Evolutionary conservation across 257 asterid genomes (phyloP).

Genomic region (Schizonepeta tenuifolia): DNA sequence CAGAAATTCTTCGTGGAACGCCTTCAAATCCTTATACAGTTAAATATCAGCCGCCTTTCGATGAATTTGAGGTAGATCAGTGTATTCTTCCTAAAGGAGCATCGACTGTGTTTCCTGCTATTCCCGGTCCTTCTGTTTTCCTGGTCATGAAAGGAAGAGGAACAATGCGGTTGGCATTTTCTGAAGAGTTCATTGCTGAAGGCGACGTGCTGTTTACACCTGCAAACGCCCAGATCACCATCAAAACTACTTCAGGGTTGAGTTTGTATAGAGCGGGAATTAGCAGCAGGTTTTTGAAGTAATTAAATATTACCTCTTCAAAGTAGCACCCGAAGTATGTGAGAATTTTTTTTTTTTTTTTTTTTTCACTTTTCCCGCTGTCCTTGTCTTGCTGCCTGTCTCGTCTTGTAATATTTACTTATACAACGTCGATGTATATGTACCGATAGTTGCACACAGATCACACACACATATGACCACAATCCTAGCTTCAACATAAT

Average conservation of each 20-base stretch:
- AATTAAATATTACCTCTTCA: slow-evolving; percentile 1
- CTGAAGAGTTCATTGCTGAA: slow-evolving; percentile 51
- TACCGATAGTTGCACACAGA: slow-evolving; percentile 29
- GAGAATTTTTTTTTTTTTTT: slow-evolving; percentile 5
- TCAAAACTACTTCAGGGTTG: slow-evolving; percentile 58
- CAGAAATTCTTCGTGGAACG: slow-evolving; percentile 69
- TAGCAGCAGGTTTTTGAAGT: slow-evolving; percentile 60
- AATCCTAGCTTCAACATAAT: background rate
- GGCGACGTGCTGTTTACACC: slow-evolving; percentile 84
- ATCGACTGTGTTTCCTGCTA: slow-evolving; percentile 57
- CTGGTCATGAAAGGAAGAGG: slow-evolving; percentile 73
- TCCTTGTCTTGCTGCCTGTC: background rate
- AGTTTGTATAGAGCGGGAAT: slow-evolving; percentile 81
- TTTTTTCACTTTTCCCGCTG: background rate
- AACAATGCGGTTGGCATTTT: slow-evolving; percentile 38
- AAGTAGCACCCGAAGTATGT: slow-evolving; percentile 18
- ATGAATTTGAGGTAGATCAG: slow-evolving; percentile 89
- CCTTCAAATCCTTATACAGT: slow-evolving; percentile 61
- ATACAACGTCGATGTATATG: slow-evolving; percentile 25
- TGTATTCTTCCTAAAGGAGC: slow-evolving; percentile 69
- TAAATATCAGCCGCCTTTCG: slow-evolving; percentile 82
- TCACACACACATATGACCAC: slow-evolving; percentile 22
- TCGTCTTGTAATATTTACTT: slow-evolving; percentile 22
- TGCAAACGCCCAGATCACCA: slow-evolving; percentile 54
- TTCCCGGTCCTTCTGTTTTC: slow-evolving; percentile 77